phyloP scores from a whole-genome alignment of 306 rosid species.

The Quercus bicolor region DNA sequence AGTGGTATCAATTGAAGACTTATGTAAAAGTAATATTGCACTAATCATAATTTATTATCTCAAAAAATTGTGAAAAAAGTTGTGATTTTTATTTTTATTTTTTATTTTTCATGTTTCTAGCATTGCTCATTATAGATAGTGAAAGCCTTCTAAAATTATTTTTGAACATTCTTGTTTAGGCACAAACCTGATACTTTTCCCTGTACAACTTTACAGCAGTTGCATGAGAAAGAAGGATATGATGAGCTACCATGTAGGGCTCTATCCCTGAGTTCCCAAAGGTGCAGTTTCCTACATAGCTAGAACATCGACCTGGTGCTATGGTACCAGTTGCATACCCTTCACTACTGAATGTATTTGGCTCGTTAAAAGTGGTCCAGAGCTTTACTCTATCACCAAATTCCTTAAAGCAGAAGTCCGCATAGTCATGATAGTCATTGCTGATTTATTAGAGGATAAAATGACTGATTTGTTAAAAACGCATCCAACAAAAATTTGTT shows the following conservation, averaged over 20 bases:
- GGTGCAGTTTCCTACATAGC: slow-evolving; percentile 35
- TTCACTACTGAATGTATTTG: slow-evolving; percentile 19
- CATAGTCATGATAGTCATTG: slow-evolving; percentile 46
- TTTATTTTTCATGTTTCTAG: no score
- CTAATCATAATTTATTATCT: no score
- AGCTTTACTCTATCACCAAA: slow-evolving; percentile 72
- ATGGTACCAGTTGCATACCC: slow-evolving; percentile 45
- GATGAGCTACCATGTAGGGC: slow-evolving; percentile 41
- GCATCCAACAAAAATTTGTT: no score
- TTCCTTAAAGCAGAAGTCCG: slow-evolving; percentile 54
- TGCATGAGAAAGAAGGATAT: slow-evolving; percentile 47
- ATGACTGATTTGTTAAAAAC: no score
- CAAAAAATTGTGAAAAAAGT: no score
- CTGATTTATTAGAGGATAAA: slow-evolving; percentile 22
- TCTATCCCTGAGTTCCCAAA: slow-evolving; percentile 46
- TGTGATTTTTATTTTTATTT: no score
- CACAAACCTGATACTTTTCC: slow-evolving; percentile 31
- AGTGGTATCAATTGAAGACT: no score
- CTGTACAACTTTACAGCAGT: slow-evolving; percentile 33
- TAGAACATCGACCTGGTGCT: slow-evolving; percentile 55
- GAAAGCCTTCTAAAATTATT: no score
- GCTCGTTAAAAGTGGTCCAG: slow-evolving; percentile 70
- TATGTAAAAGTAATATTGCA: no score
- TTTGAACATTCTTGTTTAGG: no score
- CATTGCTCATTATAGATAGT: no score